These are phyloP conservation scores for Amylocystis lapponica DNA, from an alignment of 768 basidiomycete species.

Conservation along the genomic window DNA sequence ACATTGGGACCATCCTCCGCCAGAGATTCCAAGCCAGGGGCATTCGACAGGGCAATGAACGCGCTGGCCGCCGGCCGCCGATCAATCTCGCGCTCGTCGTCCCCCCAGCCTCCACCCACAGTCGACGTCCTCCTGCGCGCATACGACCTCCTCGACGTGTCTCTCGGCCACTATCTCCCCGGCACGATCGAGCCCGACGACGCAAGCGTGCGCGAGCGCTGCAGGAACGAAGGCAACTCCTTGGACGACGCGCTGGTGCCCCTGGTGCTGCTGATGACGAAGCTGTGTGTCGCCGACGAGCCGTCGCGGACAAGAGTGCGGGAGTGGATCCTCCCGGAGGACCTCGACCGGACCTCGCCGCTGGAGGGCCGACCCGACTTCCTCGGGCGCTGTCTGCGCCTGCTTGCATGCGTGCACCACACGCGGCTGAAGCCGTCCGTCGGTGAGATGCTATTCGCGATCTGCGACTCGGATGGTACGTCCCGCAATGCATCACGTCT, in stretches of 20 bases:
- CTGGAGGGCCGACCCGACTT: slow-evolving; percentile 70
- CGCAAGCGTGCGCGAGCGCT: slow-evolving; percentile 45
- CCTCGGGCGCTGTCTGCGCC: slow-evolving; percentile 73
- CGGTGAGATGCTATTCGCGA: slow-evolving; percentile 83
- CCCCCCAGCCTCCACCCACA: slow-evolving; percentile 37
- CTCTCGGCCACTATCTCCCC: slow-evolving; percentile 59
- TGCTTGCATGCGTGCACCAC: slow-evolving; percentile 73
- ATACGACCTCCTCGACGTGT: slow-evolving; percentile 61
- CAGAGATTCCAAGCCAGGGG: slow-evolving; percentile 22
- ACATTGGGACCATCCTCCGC: slow-evolving; percentile 13
- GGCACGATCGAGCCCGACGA: slow-evolving; percentile 61
- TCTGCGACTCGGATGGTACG: slow-evolving; percentile 73
- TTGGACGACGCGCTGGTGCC: slow-evolving; percentile 80
- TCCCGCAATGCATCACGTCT: background rate
- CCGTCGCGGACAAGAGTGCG: slow-evolving; percentile 49
- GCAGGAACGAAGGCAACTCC: slow-evolving; percentile 45
- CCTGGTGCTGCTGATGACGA: slow-evolving; percentile 66
- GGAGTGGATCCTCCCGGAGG: slow-evolving; percentile 67
- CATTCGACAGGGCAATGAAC: slow-evolving; percentile 53
- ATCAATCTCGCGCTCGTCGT: slow-evolving; percentile 28
- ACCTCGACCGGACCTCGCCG: slow-evolving; percentile 72
- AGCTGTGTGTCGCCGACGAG: slow-evolving; percentile 63
- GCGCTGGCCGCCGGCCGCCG: slow-evolving; percentile 48
- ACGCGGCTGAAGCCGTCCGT: slow-evolving; percentile 64
- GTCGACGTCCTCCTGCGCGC: slow-evolving; percentile 57